phyloP scores from a whole-genome alignment of 2,329 filamentous ascomycete species.

The Pseudogymnoascus sp. region DNA sequence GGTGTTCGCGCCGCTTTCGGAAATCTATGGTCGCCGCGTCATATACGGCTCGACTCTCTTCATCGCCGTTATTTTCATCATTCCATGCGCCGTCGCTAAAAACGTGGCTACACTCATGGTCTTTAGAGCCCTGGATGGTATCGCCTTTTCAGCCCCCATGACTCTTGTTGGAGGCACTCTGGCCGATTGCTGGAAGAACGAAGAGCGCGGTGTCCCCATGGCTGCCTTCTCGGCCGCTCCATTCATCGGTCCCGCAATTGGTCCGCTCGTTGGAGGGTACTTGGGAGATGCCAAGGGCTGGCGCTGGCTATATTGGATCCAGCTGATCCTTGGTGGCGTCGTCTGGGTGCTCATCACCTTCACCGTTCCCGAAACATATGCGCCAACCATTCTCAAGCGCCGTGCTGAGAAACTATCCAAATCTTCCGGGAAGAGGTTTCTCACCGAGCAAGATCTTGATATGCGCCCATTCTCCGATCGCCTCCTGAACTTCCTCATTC shows the following conservation, averaged over 20 bases:
- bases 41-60: conserved; percentile 48
- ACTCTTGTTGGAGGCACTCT: conserved; percentile 77
- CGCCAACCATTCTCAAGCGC: conserved; percentile 65
- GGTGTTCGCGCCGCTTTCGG: conserved; percentile 70
- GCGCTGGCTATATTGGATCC: conserved; percentile 85
- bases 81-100: conserved; percentile 68
- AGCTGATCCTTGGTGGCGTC: conserved; percentile 64
- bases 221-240: conserved; percentile 77
- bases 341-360: conserved; percentile 74
- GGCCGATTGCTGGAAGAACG: conserved; percentile 75
- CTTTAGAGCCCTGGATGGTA: conserved; percentile 70
- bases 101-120: conserved; percentile 73
- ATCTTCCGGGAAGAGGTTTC: conserved; percentile 56
- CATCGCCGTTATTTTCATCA: conserved; percentile 69
- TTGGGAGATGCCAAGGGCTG: conserved; percentile 63
- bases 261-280: conserved; percentile 70
- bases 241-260: conserved; percentile 73
- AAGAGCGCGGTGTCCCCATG: conserved; percentile 82
- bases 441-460: conserved; percentile 77
- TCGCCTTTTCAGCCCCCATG: conserved; percentile 81
- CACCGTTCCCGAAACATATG: conserved; percentile 86
- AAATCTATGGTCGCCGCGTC: conserved; percentile 63
- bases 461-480: conserved; percentile 60
- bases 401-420: conserved; percentile 67
- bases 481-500: conserved; percentile 65